Conservation (phyloP, 805 yeast species). For the Kurtzmaniella cleridarum region DNA sequence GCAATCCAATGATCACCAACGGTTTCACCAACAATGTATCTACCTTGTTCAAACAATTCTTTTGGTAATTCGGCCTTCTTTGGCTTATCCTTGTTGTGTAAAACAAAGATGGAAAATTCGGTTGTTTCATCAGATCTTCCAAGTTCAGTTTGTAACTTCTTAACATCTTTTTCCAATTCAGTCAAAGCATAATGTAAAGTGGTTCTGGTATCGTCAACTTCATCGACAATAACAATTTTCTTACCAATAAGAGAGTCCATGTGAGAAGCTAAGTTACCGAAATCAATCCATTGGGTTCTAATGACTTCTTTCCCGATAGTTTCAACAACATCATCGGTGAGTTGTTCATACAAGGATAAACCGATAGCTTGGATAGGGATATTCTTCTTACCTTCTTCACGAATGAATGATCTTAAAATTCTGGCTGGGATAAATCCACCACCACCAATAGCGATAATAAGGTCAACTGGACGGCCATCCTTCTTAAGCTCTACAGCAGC, state of each 20-base stretch:
- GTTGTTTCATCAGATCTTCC: slow-evolving; percentile 59
- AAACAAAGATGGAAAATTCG: slow-evolving; percentile 68
- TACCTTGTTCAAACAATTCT: slow-evolving; percentile 55
- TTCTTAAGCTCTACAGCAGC: slow-evolving; percentile 49
- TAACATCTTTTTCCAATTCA: slow-evolving; percentile 64
- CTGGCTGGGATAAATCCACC: slow-evolving; percentile 72
- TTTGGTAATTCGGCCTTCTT: slow-evolving; percentile 71
- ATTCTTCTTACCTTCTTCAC: slow-evolving; percentile 53
- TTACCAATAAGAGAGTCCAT: slow-evolving; percentile 77
- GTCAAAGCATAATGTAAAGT: slow-evolving; percentile 79
- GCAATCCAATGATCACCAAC: slow-evolving; percentile 81
- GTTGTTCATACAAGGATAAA: slow-evolving; percentile 56
- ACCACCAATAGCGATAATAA: slow-evolving; percentile 66
- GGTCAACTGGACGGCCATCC: slow-evolving; percentile 42
- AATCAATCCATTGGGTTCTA: slow-evolving; percentile 88
- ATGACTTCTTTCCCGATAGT: slow-evolving; percentile 73
- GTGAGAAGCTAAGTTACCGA: slow-evolving; percentile 63
- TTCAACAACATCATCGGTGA: slow-evolving; percentile 43
- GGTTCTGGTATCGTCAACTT: slow-evolving; percentile 90
- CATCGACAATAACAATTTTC: slow-evolving; percentile 77
- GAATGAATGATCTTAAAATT: slow-evolving; percentile 59
- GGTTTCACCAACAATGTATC: slow-evolving; percentile 68
- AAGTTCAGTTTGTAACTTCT: slow-evolving; percentile 51
- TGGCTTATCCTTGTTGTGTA: slow-evolving; percentile 79
- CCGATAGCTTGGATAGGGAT: slow-evolving; percentile 71